Conservation (phyloP, 1,139 yeast genomes). For the Pichia sp. region DNA sequence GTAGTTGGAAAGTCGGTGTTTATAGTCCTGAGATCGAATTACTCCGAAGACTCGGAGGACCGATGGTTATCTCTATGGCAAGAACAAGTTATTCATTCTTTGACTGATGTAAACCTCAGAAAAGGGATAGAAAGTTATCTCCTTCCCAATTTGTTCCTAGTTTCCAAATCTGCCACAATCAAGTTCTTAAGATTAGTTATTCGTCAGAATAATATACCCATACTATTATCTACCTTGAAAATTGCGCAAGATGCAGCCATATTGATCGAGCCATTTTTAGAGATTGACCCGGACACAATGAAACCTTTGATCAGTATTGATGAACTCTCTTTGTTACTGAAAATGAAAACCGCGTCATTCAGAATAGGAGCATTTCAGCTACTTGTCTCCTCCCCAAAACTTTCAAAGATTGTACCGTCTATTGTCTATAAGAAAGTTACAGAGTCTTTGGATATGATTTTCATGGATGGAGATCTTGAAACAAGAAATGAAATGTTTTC, state of each 20-base stretch:
- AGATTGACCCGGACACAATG: conserved; percentile 23
- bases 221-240: conserved; percentile 53
- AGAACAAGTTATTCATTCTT: conserved; percentile 35
- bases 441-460: conserved; percentile 44
- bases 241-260: conserved; percentile 61
- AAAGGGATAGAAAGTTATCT: conserved; percentile 55
- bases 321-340: conserved; percentile 38
- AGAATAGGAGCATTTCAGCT: conserved; percentile 60
- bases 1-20: conserved; percentile 61
- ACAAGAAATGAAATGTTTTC: conserved; percentile 62
- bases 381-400: conserved; percentile 57
- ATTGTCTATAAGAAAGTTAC: conserved; percentile 42
- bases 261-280: conserved; percentile 47
- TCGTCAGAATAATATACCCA: conserved; percentile 33
- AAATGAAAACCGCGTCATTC: conserved; percentile 40
- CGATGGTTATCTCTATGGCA: conserved; percentile 58
- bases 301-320: conserved; percentile 35
- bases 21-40: conserved; percentile 38
- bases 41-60: conserved; percentile 25
- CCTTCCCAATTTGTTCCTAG: conserved; percentile 57
- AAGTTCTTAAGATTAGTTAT: conserved; percentile 34
- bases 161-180: conserved; percentile 42
- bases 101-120: conserved; percentile 35
- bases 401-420: conserved; percentile 50
- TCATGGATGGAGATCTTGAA: conserved; percentile 63